These are phyloP conservation scores for Plenodomus lindquistii DNA, from an alignment of 2,329 filamentous ascomycete species.

Conservation along the genomic window DNA sequence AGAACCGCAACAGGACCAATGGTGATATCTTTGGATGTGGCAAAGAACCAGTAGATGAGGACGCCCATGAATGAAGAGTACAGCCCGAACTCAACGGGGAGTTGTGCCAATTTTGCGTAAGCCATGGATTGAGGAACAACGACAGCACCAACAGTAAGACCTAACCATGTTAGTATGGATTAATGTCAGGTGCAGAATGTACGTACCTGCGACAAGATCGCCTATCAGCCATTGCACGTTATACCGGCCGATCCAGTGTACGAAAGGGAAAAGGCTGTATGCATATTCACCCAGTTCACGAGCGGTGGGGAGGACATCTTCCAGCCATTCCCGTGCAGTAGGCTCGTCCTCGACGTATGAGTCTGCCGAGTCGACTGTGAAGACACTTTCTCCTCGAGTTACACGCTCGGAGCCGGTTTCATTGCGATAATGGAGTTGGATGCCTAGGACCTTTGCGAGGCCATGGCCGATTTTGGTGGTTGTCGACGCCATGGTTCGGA, in stretches of 20 bases:
- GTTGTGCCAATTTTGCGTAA: slow-evolving; percentile 80
- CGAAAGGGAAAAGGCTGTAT: slow-evolving; percentile 79
- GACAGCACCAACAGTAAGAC: slow-evolving; percentile 73
- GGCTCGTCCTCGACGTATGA: slow-evolving; percentile 83
- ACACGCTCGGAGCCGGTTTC: slow-evolving; percentile 63
- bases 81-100: slow-evolving; percentile 79
- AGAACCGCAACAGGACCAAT: slow-evolving; percentile 96
- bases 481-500: slow-evolving; percentile 31
- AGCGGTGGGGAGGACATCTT: slow-evolving; percentile 63
- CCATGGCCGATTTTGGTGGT: slow-evolving; percentile 67
- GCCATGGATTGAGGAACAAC: slow-evolving; percentile 96
- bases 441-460: slow-evolving; percentile 78
- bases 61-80: slow-evolving; percentile 98
- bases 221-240: slow-evolving; percentile 87
- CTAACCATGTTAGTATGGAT: slow-evolving; percentile 40
- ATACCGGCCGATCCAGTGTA: slow-evolving; percentile 86
- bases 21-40: slow-evolving; percentile 97
- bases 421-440: slow-evolving; percentile 75
- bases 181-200: background rate
- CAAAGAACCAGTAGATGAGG: slow-evolving; percentile 95
- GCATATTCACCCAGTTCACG: slow-evolving; percentile 63
- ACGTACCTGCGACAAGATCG: slow-evolving; percentile 82
- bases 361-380: slow-evolving; percentile 73
- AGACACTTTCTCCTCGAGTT: slow-evolving; percentile 76
- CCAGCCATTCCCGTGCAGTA: slow-evolving; percentile 72